Evolutionary conservation across 2,329 filamentous ascomycete genomes (phyloP).

Genomic region (Fusarium incarnatum): DNA sequence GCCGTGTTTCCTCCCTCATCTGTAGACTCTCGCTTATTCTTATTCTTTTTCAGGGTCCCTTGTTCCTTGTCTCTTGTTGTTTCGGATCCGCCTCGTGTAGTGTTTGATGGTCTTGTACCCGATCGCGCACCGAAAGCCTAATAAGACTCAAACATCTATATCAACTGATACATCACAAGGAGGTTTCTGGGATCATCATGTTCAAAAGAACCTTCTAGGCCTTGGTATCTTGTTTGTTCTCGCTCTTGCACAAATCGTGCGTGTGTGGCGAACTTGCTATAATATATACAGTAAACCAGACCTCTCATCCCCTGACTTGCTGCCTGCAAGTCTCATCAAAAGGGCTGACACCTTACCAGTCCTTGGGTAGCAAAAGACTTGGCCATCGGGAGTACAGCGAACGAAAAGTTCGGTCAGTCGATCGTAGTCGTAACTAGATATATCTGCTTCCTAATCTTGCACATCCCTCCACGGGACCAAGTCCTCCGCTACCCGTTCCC

Average conservation of each 20-base stretch:
- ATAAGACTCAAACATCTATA: constrained; percentile 14
- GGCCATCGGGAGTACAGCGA: not conserved
- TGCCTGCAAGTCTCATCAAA: constrained; percentile 22
- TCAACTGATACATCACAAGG: constrained; percentile 2
- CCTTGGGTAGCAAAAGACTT: not conserved
- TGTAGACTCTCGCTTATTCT: constrained; percentile 4
- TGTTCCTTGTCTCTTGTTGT: constrained; percentile 19
- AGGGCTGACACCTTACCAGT: constrained; percentile 18
- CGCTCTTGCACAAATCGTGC: constrained; percentile 19
- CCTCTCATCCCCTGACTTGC: constrained; percentile 4
- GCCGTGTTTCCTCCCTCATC: constrained; percentile 16
- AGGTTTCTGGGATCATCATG: not conserved
- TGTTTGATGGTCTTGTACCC: constrained; percentile 31
- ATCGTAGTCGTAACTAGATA: not conserved
- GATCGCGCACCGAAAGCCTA: constrained; percentile 21
- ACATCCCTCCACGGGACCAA: not conserved
- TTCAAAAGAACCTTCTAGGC: constrained; percentile 26
- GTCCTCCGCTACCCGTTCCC: constrained; percentile 7
- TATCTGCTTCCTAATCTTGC: not conserved
- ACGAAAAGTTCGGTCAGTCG: not conserved
- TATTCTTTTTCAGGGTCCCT: constrained; percentile 11
- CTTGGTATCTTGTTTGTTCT: constrained; percentile 31
- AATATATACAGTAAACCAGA: constrained; percentile 35
- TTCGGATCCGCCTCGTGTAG: constrained; percentile 33
- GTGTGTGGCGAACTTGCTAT: constrained; percentile 35